Evolutionary conservation across 2,329 filamentous ascomycete species (phyloP), one percentile per base, ranked within the genome.

Genomic region (Fusarium beomiforme): DNA sequence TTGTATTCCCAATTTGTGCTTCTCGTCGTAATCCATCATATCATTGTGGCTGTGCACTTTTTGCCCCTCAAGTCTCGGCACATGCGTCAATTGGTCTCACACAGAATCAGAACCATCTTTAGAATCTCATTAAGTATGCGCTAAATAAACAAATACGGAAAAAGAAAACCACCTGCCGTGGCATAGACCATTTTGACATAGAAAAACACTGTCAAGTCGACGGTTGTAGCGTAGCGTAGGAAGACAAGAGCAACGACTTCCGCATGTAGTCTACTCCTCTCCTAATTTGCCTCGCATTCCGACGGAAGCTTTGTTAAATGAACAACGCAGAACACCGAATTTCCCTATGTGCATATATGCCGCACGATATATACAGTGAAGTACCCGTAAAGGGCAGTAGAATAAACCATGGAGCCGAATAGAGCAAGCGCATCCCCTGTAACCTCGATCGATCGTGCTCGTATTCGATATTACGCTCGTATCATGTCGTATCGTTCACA

Each of bases 401-500:
- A 57, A 67, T 60, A 44, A 59, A 29, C 51, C 55, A 31, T 57
- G 46, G 29, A 55, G 63, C 57, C 60, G 64, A 59, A 51, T 50
- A 31, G 36, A 56, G 33, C 4, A 29, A n/a, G n/a, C 21, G 42
- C 51, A 57, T 34, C 64, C 56, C 46, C 41, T 34, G 29, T 29
- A 29, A 29, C 8, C 29, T 29, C 29, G 29, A 29, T 72, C 41
- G 24, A 33, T 70, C 44, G 61, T 26, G 23, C 64, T 71, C 69
- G 69, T 71, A 62, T 69, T 70, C 61, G 56, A 57, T 59, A 58
- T 63, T 49, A 67, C 23, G 69, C 51, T 70, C 67, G 67, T 72
- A 68, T 71, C 49, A 64, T 72, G 24, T 71, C 54, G 51, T 58
- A 24, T 36, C 36, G 55, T 54, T 81, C 81, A 91, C 89, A 91